Evolutionary conservation across 805 yeast genomes (phyloP).

Genomic region (Nakazawaea wickerhamii): DNA sequence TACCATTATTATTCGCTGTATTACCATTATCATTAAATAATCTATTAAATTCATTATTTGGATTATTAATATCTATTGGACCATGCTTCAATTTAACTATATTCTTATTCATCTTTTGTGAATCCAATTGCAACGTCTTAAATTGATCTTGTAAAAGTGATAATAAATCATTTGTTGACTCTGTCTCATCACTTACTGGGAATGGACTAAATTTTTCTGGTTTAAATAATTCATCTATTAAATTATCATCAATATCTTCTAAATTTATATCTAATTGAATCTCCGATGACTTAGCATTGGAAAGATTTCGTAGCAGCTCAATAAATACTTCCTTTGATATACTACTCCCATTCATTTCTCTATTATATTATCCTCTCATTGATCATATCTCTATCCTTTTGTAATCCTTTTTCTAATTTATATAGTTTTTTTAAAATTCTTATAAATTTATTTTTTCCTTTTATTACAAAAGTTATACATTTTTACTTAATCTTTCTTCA

Average conservation of each 20-base stretch:
- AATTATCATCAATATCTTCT: conserved; percentile 1
- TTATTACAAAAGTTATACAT: neutral
- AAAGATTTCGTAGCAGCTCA: neutral
- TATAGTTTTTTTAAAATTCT: neutral
- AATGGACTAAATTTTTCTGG: conserved; percentile 2
- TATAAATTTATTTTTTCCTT: neutral
- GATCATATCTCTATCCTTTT: neutral
- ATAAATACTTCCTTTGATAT: conserved; percentile 1
- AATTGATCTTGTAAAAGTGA: conserved; percentile 1
- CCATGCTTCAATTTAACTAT: neutral
- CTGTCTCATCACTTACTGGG: neutral
- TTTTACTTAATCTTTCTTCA: conserved; percentile 54
- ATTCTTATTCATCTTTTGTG: neutral
- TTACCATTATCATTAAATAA: conserved; percentile 1
- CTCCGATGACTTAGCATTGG: neutral
- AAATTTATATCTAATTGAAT: neutral
- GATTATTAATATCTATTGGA: neutral
- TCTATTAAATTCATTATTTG: neutral
- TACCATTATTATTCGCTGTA: neutral
- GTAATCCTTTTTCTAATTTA: neutral
- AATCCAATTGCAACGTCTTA: neutral
- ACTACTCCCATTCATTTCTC: neutral
- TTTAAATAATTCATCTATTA: conserved; percentile 1
- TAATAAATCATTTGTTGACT: neutral
- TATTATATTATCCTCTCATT: neutral